These are phyloP conservation scores for Gaultheria prostrata DNA, from an alignment of 148 eudicot species.

Conservation along the genomic window DNA sequence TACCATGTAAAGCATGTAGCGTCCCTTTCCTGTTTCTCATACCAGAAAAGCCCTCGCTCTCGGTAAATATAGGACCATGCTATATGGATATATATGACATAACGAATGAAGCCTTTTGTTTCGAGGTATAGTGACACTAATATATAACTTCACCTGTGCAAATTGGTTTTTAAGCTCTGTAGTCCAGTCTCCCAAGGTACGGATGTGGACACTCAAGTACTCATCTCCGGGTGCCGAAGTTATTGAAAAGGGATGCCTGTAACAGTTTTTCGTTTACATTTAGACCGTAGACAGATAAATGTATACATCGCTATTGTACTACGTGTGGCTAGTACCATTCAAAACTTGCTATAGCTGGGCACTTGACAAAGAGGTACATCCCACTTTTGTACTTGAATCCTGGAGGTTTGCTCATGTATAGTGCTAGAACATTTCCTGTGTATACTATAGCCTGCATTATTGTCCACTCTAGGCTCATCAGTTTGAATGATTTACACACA, in stretches of 20 bases:
- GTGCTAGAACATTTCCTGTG: slow-evolving; percentile 80
- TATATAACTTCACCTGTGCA: slow-evolving; percentile 46
- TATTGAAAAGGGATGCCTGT: slow-evolving; percentile 94
- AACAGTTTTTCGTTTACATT: slow-evolving; percentile 1
- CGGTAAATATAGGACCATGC: not conserved
- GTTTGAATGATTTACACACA: not conserved
- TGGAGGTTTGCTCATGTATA: slow-evolving; percentile 85
- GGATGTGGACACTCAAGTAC: slow-evolving; percentile 84
- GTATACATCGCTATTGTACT: not conserved
- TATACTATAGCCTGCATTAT: slow-evolving; percentile 71
- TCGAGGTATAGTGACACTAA: not conserved
- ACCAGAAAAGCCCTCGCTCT: not conserved
- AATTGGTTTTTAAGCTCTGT: slow-evolving; percentile 60
- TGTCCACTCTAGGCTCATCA: not conserved
- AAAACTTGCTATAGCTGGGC: slow-evolving; percentile 76
- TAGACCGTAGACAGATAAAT: not conserved
- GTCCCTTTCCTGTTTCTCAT: not conserved
- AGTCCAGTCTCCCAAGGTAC: slow-evolving; percentile 96
- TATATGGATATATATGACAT: not conserved
- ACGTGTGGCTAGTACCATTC: slow-evolving; percentile 57
- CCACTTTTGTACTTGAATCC: slow-evolving; percentile 93
- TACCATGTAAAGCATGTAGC: not conserved
- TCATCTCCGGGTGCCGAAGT: slow-evolving; percentile 94
- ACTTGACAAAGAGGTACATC: slow-evolving; percentile 92
- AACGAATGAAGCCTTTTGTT: not conserved